phyloP scores from a whole-genome alignment of 768 basidiomycete genomes.

The Phlebiopsis gigantea region DNA sequence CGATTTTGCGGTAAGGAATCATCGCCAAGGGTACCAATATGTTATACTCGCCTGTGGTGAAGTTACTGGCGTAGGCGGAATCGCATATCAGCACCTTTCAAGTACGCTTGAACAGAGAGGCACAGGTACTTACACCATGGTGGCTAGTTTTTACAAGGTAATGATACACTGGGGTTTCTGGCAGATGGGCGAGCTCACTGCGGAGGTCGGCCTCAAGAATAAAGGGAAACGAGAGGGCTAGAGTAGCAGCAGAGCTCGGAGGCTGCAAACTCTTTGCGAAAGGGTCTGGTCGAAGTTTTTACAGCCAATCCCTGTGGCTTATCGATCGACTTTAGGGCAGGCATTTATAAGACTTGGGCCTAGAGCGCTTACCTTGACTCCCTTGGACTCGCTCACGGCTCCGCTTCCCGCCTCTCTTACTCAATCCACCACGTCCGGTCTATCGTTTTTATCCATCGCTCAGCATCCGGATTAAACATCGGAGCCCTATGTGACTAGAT shows the following conservation, averaged over 20 bases:
- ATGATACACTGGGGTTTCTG: slow-evolving; percentile 17
- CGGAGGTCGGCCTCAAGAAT: slow-evolving; percentile 14
- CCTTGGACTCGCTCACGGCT: not conserved
- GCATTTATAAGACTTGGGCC: slow-evolving; percentile 14
- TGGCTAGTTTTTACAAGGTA: slow-evolving; percentile 43
- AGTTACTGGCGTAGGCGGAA: slow-evolving; percentile 53
- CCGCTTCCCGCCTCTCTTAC: not conserved
- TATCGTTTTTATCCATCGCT: too few species aligned
- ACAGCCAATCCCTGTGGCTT: slow-evolving; percentile 22
- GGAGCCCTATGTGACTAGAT: too few species aligned
- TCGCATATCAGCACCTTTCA: slow-evolving; percentile 28
- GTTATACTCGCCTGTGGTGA: slow-evolving; percentile 69
- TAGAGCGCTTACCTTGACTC: not conserved
- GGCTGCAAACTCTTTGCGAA: slow-evolving; percentile 24
- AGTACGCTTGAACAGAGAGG: slow-evolving; percentile 5
- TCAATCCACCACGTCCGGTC: too few species aligned
- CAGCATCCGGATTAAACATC: too few species aligned
- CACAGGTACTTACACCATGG: slow-evolving; percentile 71
- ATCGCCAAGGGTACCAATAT: not conserved
- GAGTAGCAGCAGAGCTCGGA: slow-evolving; percentile 25
- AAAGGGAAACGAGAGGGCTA: slow-evolving; percentile 5
- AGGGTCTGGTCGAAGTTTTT: slow-evolving; percentile 22
- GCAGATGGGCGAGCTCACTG: slow-evolving; percentile 16
- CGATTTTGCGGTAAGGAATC: slow-evolving; percentile 10
- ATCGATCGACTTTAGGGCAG: slow-evolving; percentile 47